Percentiles rank a stretch among this genome's conserved stretches.
These are phyloP conservation scores for Nakazawaea ernobii DNA, from an alignment of 805 yeast species.

Conservation along the genomic window DNA sequence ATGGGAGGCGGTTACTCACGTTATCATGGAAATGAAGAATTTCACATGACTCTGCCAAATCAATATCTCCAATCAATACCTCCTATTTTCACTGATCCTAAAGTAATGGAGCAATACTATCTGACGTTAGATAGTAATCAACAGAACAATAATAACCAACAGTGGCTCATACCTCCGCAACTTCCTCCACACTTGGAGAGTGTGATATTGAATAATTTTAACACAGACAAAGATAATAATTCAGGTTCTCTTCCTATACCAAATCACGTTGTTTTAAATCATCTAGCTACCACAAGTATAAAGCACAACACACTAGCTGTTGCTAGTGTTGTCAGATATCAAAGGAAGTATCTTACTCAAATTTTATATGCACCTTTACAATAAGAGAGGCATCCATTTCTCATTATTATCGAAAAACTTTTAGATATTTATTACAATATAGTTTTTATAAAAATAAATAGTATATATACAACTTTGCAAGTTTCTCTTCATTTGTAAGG, in stretches of 20 bases:
- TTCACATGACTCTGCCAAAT: slow-evolving; percentile 19
- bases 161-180: slow-evolving; percentile 84
- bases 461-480: not conserved
- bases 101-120: slow-evolving; percentile 83
- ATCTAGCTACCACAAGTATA: slow-evolving; percentile 91
- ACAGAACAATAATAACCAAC: slow-evolving; percentile 48
- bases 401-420: not conserved
- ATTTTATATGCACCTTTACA: slow-evolving; percentile 85
- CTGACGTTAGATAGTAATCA: slow-evolving; percentile 68
- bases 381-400: slow-evolving; percentile 14
- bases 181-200: slow-evolving; percentile 95
- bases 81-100: slow-evolving; percentile 78
- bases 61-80: slow-evolving; percentile 68
- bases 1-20: slow-evolving; percentile 79
- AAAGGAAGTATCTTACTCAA: slow-evolving; percentile 86
- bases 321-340: slow-evolving; percentile 84
- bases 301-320: slow-evolving; percentile 92
- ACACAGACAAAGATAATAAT: slow-evolving; percentile 67
- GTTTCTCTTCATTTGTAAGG: too few relatives aligned
- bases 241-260: slow-evolving; percentile 91
- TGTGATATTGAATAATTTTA: slow-evolving; percentile 78
- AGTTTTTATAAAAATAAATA: too few relatives aligned
- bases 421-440: not conserved
- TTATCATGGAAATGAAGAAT: slow-evolving; percentile 57
- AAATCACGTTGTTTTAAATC: slow-evolving; percentile 90